phyloP scores from a whole-genome alignment of 2,329 filamentous ascomycete species.

The Aspergillus bombycis region DNA sequence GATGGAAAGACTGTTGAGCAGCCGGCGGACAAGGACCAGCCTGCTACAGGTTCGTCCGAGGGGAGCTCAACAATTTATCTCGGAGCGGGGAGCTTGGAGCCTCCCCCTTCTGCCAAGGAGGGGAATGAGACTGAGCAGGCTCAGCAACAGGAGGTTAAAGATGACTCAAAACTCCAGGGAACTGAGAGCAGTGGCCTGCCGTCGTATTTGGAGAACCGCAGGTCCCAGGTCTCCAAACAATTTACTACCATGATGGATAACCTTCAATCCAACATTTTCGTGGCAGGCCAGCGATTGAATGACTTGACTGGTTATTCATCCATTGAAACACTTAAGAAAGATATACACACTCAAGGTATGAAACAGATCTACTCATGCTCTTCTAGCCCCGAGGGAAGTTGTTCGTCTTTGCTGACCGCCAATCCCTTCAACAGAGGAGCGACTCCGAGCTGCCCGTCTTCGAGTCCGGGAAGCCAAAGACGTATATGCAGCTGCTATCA shows the following conservation, averaged over 20 bases:
- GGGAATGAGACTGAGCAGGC: conserved; percentile 19
- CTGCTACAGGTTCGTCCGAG: conserved; percentile 31
- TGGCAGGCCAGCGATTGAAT: conserved; percentile 86
- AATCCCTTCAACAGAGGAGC: conserved; percentile 47
- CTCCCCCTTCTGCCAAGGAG: conserved; percentile 16
- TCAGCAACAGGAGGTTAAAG: conserved; percentile 11
- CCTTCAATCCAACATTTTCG: conserved; percentile 79
- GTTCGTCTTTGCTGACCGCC: conserved; percentile 7
- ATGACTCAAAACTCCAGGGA: conserved; percentile 1
- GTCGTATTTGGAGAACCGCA: conserved; percentile 46
- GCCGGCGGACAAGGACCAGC: conserved; percentile 6
- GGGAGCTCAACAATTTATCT: conserved; percentile 19
- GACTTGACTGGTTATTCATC: conserved; percentile 91
- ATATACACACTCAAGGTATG: conserved; percentile 70
- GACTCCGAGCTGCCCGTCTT: conserved; percentile 58
- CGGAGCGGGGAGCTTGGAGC: conserved; percentile 25
- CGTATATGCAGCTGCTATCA: conserved; percentile 80
- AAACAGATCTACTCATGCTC: not conserved
- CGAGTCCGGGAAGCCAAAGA: conserved; percentile 72
- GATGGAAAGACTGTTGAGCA: conserved; percentile 23
- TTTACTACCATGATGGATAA: conserved; percentile 83
- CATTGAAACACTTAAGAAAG: conserved; percentile 81
- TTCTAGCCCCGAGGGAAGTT: not conserved
- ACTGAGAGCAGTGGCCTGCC: conserved; percentile 31
- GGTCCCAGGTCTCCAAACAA: conserved; percentile 61